A percentile compares a stretch with the other conserved stretches of the same genome.
These are phyloP conservation scores for Neurospora sp. DNA, from an alignment of 495 filamentous ascomycete genomes.

Conservation along the genomic window DNA sequence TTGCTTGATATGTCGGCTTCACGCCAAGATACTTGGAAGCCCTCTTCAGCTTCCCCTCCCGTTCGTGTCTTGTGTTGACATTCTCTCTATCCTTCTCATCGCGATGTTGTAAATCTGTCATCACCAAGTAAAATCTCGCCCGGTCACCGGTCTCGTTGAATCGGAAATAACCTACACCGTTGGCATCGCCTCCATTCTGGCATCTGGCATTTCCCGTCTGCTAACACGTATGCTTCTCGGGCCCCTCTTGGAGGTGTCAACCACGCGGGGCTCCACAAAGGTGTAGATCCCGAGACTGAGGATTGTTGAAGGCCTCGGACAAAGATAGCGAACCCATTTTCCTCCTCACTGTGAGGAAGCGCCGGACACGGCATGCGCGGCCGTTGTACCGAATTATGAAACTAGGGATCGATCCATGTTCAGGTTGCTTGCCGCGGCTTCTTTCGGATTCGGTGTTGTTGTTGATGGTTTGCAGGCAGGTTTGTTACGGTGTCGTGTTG, in stretches of 20 bases:
- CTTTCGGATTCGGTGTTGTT: not conserved
- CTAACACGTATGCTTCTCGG: not conserved
- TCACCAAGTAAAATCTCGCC: not conserved
- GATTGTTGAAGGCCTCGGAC: not conserved
- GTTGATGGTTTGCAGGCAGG: not conserved
- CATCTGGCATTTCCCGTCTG: not conserved
- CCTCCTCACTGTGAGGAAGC: not conserved
- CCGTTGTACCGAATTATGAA: not conserved
- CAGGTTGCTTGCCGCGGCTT: not conserved
- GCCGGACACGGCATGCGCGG: not conserved
- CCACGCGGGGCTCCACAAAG: not conserved
- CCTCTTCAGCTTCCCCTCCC: not conserved
- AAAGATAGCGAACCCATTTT: not conserved
- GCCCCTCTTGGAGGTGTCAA: not conserved
- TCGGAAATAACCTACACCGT: not conserved
- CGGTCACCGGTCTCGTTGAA: not conserved
- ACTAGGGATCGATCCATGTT: too few species aligned
- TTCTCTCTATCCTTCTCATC: not conserved
- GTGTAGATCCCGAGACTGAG: not conserved
- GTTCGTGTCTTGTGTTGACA: not conserved
- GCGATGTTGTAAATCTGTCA: not conserved
- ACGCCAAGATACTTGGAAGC: not conserved
- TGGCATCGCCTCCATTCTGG: not conserved
- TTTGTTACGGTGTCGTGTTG: conserved; percentile 3
- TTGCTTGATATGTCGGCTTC: not conserved